Evolutionary conservation across 2,329 filamentous ascomycete genomes (phyloP).

Genomic region (Fusarium sterilihyphosum): DNA sequence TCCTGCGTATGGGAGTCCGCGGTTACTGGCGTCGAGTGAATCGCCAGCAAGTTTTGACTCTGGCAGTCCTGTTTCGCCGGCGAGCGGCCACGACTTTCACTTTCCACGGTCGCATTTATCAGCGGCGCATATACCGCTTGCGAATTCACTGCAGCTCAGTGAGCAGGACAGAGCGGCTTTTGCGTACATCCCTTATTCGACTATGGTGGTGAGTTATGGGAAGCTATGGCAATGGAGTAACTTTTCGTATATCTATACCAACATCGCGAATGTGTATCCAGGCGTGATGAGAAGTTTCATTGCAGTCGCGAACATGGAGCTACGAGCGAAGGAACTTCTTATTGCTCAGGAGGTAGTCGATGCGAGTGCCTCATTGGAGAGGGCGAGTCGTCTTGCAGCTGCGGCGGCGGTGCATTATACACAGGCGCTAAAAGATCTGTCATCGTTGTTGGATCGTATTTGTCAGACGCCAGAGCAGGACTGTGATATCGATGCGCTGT

Average conservation of each 20-base stretch:
- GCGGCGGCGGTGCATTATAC: conserved; percentile 26
- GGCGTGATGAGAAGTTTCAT: conserved; percentile 40
- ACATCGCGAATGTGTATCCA: conserved; percentile 32
- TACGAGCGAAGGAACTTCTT: conserved; percentile 23
- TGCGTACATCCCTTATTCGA: conserved; percentile 22
- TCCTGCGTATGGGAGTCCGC: background rate
- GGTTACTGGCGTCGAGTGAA: background rate
- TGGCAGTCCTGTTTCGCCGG: background rate
- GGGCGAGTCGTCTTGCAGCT: conserved; percentile 7
- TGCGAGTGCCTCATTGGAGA: background rate
- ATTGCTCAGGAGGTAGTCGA: background rate
- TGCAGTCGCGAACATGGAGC: conserved; percentile 33
- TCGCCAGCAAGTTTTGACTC: background rate
- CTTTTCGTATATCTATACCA: conserved; percentile 34
- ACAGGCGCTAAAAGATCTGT: conserved; percentile 31
- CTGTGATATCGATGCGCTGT: conserved; percentile 29
- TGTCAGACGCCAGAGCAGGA: conserved; percentile 12
- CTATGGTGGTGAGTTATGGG: conserved; percentile 32
- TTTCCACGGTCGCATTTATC: conserved; percentile 3
- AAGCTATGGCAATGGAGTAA: conserved; percentile 38
- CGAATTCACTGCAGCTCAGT: conserved; percentile 27
- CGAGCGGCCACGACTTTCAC: background rate
- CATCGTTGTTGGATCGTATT: conserved; percentile 19
- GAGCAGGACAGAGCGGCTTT: conserved; percentile 25
- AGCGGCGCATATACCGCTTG: conserved; percentile 16